Conservation (phyloP, 495 filamentous ascomycete genomes). For the Aspergillus hancockii region DNA sequence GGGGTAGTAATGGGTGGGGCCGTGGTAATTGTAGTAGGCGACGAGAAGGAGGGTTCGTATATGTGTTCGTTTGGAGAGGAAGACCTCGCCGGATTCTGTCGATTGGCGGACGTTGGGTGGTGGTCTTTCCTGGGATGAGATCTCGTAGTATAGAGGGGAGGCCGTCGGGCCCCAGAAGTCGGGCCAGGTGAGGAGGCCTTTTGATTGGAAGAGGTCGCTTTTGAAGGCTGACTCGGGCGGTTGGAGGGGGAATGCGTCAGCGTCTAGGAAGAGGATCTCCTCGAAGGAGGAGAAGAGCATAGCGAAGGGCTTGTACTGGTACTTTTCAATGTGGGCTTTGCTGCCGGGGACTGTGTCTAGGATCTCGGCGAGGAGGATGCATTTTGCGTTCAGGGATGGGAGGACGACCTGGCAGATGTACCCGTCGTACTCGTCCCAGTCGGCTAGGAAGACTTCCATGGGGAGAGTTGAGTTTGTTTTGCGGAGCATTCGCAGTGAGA, state of each 20-base stretch:
- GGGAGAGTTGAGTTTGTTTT: slow-evolving; percentile 50
- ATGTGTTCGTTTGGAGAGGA: slow-evolving; percentile 48
- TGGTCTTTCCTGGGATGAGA: slow-evolving; percentile 34
- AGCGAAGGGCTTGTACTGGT: slow-evolving; percentile 52
- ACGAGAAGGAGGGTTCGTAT: slow-evolving; percentile 44
- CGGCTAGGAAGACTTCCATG: slow-evolving; percentile 53
- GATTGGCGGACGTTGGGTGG: slow-evolving; percentile 27
- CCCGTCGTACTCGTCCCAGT: slow-evolving; percentile 41
- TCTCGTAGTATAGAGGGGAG: slow-evolving; percentile 50
- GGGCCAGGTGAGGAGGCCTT: slow-evolving; percentile 54
- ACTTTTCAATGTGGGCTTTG: slow-evolving; percentile 29
- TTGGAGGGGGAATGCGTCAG: slow-evolving; percentile 24
- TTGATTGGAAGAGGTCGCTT: slow-evolving; percentile 40
- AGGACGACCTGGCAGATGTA: slow-evolving; percentile 49
- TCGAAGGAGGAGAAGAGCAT: slow-evolving; percentile 54
- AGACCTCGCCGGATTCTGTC: slow-evolving; percentile 52
- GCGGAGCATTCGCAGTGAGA: slow-evolving; percentile 52
- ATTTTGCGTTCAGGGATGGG: slow-evolving; percentile 44
- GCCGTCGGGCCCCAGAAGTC: slow-evolving; percentile 55
- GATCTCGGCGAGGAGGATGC: slow-evolving; percentile 40
- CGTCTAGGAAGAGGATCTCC: slow-evolving; percentile 52
- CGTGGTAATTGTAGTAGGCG: slow-evolving; percentile 59
- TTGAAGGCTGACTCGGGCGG: slow-evolving; percentile 44
- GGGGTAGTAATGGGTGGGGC: slow-evolving; percentile 49
- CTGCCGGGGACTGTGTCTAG: slow-evolving; percentile 18